These are phyloP conservation scores for Malbranchea cinnamomea DNA, from an alignment of 2,329 filamentous ascomycete species.

Conservation along the genomic window DNA sequence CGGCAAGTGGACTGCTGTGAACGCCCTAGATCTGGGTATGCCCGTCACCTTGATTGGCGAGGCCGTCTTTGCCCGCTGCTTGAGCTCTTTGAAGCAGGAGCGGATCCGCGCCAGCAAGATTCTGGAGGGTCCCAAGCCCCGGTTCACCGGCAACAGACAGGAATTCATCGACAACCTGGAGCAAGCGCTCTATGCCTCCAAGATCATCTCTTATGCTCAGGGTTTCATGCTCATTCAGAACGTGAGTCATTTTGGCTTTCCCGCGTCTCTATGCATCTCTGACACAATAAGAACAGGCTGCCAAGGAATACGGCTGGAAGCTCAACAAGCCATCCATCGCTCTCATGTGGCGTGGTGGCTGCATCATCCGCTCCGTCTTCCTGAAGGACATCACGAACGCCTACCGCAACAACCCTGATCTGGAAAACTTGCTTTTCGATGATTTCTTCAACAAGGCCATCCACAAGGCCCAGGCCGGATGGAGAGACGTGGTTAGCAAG, in stretches of 20 bases:
- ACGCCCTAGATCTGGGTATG: constrained; percentile 95
- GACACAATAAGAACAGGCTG: constrained; percentile 46
- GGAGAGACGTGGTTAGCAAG: constrained; percentile 85
- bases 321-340: constrained; percentile 99
- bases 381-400: constrained; percentile 97
- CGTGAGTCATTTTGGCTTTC: constrained; percentile 38
- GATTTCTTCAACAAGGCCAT: constrained; percentile 99
- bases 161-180: constrained; percentile 94
- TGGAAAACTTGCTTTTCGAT: constrained; percentile 96
- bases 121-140: constrained; percentile 61
- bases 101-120: constrained; percentile 66
- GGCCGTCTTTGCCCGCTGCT: constrained; percentile 85
- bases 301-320: constrained; percentile 94
- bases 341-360: constrained; percentile 99
- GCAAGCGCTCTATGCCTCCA: constrained; percentile 96
- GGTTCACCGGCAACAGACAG: constrained; percentile 80
- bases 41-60: constrained; percentile 96
- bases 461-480: constrained; percentile 84
- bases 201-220: constrained; percentile 99
- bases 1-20: constrained; percentile 99
- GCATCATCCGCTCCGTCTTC: constrained; percentile 99
- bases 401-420: constrained; percentile 84
- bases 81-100: constrained; percentile 90
- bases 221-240: constrained; percentile 99
- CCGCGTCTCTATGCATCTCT: background rate